Evolutionary conservation across 2,329 filamentous ascomycete genomes (phyloP), one percentile per base, ranked within the genome.

Genomic region (Trichophyton simii): DNA sequence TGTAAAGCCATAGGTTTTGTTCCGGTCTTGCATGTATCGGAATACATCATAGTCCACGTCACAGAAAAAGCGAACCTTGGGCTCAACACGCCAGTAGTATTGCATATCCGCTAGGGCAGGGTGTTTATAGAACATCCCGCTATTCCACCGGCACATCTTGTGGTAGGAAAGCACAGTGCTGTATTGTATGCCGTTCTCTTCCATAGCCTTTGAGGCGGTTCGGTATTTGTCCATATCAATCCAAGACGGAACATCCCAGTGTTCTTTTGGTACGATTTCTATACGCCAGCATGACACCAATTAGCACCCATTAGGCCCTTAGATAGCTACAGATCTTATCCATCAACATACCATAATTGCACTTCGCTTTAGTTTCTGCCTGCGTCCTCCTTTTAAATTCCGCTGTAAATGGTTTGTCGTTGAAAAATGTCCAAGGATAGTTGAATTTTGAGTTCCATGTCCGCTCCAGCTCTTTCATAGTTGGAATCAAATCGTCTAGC

Each of bases 391-490:
- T 79, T 77, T 95, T 97, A 79, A 99, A 99, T 69, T 97, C 91
- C 15, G 94, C 88, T 2, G 87, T 86, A 71, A 99, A 99, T 15
- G 89, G 89, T 59, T 89, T 86, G 71, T 99, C 92, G 76, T 99
- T 99, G 82, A 99, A 95, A 74, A 99, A 99, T 7, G 91, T 96
- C 90, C 94, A 99, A 0, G 94, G 94, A 72, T 99, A 99, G 79
- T 99, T 99, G 83, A 97, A 99, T 72, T 99, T 99, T 80, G 84
- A 80, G 71, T 99, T 99, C 91, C 91, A 99, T 0, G 92, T 97
- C 66, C 87, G 80, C 77, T 99, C 94, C 63, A 99, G 81, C 71
- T 99, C 92, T 61, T 77, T 76, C 89, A 99, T 99, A 28, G 91
- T 90, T 71, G 87, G 83, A 28, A 97, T 79, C 79, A 99, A 88